phyloP scores from a whole-genome alignment of 73 alveolate genomes.

The Blepharisma stoltei region DNA sequence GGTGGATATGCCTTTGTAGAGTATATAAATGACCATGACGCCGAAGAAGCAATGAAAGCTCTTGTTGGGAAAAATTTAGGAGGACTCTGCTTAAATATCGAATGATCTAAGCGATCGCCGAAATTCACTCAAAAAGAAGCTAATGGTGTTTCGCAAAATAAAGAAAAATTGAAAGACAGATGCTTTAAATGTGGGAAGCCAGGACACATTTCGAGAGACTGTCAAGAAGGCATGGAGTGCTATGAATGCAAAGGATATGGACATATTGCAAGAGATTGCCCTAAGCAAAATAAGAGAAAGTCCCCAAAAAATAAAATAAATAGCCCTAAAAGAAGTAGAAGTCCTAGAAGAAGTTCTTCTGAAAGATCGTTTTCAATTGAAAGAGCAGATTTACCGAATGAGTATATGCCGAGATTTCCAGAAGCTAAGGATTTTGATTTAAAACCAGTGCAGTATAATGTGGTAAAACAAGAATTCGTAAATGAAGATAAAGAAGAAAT shows the following conservation, averaged over 20 bases:
- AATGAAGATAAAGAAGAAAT: not conserved
- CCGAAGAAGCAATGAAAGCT: constrained; percentile 48
- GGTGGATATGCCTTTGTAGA: constrained; percentile 58
- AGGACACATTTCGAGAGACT: constrained; percentile 60
- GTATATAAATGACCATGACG: constrained; percentile 51
- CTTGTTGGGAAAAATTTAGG: constrained; percentile 56
- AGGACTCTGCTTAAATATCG: constrained; percentile 47
- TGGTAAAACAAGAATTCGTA: no score
- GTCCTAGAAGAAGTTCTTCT: constrained; percentile 8
- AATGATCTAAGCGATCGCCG: constrained; percentile 54
- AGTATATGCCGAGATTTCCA: not conserved
- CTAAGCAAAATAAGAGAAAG: not conserved
- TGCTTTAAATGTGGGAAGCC: constrained; percentile 47
- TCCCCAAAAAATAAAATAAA: not conserved
- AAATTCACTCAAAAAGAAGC: constrained; percentile 31
- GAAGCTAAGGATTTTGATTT: no score
- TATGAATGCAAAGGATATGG: constrained; percentile 27
- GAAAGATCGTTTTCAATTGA: constrained; percentile 18
- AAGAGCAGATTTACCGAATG: not conserved
- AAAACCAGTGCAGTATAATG: no score
- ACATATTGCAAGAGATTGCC: constrained; percentile 31
- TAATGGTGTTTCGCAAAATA: constrained; percentile 17
- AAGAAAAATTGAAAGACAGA: constrained; percentile 3
- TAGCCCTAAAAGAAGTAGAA: not conserved
- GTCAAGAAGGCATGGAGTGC: constrained; percentile 43